These are phyloP conservation scores for Hypoxylon trugodes DNA, from an alignment of 495 filamentous ascomycete genomes.

Conservation along the genomic window DNA sequence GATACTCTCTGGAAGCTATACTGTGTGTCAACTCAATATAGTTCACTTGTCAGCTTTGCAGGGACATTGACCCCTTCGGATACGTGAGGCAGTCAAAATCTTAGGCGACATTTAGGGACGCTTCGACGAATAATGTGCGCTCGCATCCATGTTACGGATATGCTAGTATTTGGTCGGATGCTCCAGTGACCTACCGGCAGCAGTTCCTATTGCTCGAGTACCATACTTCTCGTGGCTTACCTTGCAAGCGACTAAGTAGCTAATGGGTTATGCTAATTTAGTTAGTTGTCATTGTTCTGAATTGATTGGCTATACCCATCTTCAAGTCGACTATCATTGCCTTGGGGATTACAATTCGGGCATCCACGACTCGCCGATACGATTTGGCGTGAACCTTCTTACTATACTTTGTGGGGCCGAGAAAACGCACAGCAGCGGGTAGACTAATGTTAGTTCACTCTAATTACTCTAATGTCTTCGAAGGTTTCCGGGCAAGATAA, in stretches of 20 bases:
- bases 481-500: constrained; percentile 17
- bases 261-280: constrained; percentile 14
- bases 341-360: constrained; percentile 18
- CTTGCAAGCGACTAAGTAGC: too few species aligned
- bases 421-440: constrained; percentile 37
- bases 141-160: too few species aligned
- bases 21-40: too few species aligned
- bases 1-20: too few species aligned
- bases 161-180: not conserved
- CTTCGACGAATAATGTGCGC: too few species aligned
- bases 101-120: too few species aligned
- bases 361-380: constrained; percentile 24
- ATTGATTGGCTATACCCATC: constrained; percentile 19
- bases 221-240: not conserved
- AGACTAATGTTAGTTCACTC: constrained; percentile 30
- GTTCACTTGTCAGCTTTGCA: too few species aligned
- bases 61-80: too few species aligned
- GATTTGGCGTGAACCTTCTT: constrained; percentile 18
- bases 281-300: constrained; percentile 8
- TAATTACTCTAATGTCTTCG: constrained; percentile 20
- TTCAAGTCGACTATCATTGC: constrained; percentile 29
- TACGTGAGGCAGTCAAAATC: too few species aligned
- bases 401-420: constrained; percentile 30
- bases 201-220: constrained; percentile 1
- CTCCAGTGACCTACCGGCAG: not conserved